A percentile compares a stretch with the other conserved stretches of the same genome.
phyloP scores from a whole-genome alignment of 805 yeast genomes.

The Spathaspora hagerdaliae region DNA sequence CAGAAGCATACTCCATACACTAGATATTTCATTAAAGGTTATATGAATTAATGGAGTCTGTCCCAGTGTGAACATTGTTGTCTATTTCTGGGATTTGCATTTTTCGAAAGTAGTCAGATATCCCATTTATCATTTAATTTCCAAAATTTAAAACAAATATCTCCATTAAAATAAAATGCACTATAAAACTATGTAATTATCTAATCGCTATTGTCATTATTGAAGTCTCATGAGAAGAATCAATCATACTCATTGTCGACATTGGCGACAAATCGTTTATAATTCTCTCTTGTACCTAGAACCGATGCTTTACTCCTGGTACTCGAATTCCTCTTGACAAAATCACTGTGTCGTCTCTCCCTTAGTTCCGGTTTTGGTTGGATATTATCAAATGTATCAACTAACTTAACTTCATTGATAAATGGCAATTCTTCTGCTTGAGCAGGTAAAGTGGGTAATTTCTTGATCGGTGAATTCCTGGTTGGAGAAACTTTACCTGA shows the following conservation, averaged over 20 bases:
- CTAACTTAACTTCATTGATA: conserved; percentile 30
- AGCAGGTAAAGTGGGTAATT: conserved; percentile 16
- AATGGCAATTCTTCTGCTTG: conserved; percentile 32
- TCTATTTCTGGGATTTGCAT: too few species aligned
- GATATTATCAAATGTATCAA: conserved; percentile 10
- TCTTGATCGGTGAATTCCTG: conserved; percentile 7
- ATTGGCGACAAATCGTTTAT: conserved; percentile 34
- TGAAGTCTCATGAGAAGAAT: neutral
- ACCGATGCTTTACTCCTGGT: conserved; percentile 31
- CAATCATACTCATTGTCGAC: conserved; percentile 8
- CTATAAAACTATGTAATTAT: too few species aligned
- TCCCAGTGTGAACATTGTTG: too few species aligned
- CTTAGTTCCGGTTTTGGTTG: neutral
- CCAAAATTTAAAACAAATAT: too few species aligned
- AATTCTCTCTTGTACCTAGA: conserved; percentile 37
- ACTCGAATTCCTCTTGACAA: conserved; percentile 24
- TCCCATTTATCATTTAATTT: too few species aligned
- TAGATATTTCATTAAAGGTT: too few species aligned
- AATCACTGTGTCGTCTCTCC: neutral
- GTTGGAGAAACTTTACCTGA: neutral
- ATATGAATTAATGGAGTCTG: too few species aligned
- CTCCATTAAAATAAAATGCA: too few species aligned
- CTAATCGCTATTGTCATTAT: neutral
- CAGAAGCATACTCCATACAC: too few species aligned
- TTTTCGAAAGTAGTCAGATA: too few species aligned